Conservation (phyloP, 2,329 filamentous ascomycete species). For the Hypoxylon sp. region DNA sequence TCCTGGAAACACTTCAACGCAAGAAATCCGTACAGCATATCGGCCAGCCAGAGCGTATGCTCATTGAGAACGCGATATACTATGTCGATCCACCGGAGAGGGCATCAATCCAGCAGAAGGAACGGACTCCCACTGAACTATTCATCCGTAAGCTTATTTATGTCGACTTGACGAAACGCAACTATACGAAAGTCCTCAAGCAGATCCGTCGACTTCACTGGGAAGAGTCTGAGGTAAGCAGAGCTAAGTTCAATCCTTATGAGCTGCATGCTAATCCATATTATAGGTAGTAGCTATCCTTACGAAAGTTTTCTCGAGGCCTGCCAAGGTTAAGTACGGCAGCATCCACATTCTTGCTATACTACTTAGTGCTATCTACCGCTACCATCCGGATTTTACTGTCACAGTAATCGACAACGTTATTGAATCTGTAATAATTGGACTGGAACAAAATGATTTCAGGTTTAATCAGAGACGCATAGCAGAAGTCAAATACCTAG, state of each 20-base stretch:
- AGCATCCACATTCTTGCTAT: conserved; percentile 96
- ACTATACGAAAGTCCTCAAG: conserved; percentile 93
- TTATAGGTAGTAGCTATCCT: conserved; percentile 78
- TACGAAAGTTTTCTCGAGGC: conserved; percentile 94
- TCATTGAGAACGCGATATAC: conserved; percentile 98
- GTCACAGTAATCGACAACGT: conserved; percentile 93
- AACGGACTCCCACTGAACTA: conserved; percentile 91
- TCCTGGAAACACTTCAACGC: conserved; percentile 92
- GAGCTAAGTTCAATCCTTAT: not conserved
- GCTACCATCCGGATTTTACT: conserved; percentile 92
- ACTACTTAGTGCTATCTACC: conserved; percentile 87
- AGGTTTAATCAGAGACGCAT: conserved; percentile 96
- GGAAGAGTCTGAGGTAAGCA: conserved; percentile 85
- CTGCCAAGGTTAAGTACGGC: conserved; percentile 96
- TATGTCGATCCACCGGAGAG: conserved; percentile 97
- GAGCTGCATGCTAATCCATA: conserved; percentile 41
- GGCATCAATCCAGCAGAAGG: conserved; percentile 95
- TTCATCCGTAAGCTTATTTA: conserved; percentile 96
- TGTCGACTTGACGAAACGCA: conserved; percentile 92
- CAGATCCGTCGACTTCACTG: conserved; percentile 96
- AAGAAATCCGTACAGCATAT: conserved; percentile 98
- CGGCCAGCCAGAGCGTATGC: conserved; percentile 95
- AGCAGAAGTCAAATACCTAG: conserved; percentile 95
- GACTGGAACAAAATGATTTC: conserved; percentile 96
- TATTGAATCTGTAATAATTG: conserved; percentile 87